Base-by-base conservation (phyloP, 345 rosid genomes). In the Theobroma cacao region DNA sequence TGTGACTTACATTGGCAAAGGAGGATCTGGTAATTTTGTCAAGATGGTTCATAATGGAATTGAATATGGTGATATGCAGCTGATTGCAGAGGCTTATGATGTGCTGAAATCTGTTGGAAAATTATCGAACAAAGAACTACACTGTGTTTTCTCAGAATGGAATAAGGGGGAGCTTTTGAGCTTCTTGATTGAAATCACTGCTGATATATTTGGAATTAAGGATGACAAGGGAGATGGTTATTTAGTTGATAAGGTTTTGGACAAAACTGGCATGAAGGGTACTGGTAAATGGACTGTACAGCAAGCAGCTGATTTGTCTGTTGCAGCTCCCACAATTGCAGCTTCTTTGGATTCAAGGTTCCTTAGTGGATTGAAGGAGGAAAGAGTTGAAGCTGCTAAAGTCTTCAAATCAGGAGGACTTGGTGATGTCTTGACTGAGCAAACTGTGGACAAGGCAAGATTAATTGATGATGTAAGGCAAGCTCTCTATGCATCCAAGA, bases 271-370 rank as follows among this genome's bases (percentile, higher is more conserved):
- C 50, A 95, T 95, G 98, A 95, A 95, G 80, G 98, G 98, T 77
- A 95, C 98, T 5, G 98, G 98, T 3, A 93, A 95, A 86, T 93
- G 99, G 99, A 95, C 99, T 0, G 99, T 95, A 20, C 99, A 95
- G 79, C 99, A 95, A 86, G 99, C 99, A 26, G 99, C 98, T 61
- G 98, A 95, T 77, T 87, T 95, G 13, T 95, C 98, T 17, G 88
- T 95, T 22, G 98, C 98, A 26, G 94, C 98, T 74, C 98, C 98
- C 26, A 95, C 98, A 59, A 93, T 93, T 64, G 98, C 91, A 13
- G 75, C 98, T 50, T 94, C 97, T 14, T 86, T 94, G 79, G 98
- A 94, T 77, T 90, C 94, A 22, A 86, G 98, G 84, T 94, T 93
- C 80, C 94, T 93, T 36, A 93, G 97, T 26, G 98, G 98, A 40